Percentiles rank a stretch among this genome's conserved stretches.
These are phyloP conservation scores for Castanea sativa DNA, from an alignment of 306 rosid species.

Conservation along the genomic window DNA sequence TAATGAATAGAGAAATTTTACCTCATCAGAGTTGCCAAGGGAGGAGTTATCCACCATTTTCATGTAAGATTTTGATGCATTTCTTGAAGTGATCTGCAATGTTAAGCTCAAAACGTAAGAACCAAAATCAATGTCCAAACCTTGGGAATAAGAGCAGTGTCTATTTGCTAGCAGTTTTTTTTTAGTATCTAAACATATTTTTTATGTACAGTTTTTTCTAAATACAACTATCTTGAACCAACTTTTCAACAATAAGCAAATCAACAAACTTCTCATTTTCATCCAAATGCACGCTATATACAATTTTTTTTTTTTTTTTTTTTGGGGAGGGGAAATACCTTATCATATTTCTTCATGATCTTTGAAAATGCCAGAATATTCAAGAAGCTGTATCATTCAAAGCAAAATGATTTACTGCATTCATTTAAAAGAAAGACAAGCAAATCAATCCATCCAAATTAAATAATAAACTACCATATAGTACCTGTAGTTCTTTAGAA, in stretches of 20 bases:
- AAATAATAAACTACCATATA: not conserved
- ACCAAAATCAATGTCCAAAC: too few species aligned
- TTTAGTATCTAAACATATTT: too few species aligned
- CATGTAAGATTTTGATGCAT: conserved; percentile 58
- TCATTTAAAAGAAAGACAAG: not conserved
- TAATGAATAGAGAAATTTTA: conserved; percentile 10
- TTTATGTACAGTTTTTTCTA: too few species aligned
- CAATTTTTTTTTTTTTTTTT: too few species aligned
- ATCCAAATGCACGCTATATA: too few species aligned
- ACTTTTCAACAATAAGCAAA: too few species aligned
- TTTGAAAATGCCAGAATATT: conserved; percentile 70
- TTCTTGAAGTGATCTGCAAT: conserved; percentile 59
- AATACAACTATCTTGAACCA: too few species aligned
- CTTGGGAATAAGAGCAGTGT: too few species aligned
- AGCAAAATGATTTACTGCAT: too few species aligned
- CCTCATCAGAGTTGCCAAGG: conserved; percentile 74
- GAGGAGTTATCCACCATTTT: conserved; percentile 64
- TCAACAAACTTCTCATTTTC: too few species aligned
- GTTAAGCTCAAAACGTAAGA: not conserved
- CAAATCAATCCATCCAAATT: not conserved
- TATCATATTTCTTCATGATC: conserved; percentile 85
- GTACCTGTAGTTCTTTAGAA: conserved; percentile 62
- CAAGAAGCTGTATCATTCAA: conserved; percentile 45
- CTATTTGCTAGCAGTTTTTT: too few species aligned
- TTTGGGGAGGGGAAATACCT: conserved; percentile 31